These are phyloP conservation scores for Lepidopterella palustris DNA, from an alignment of 495 filamentous ascomycete genomes.

Conservation along the genomic window DNA sequence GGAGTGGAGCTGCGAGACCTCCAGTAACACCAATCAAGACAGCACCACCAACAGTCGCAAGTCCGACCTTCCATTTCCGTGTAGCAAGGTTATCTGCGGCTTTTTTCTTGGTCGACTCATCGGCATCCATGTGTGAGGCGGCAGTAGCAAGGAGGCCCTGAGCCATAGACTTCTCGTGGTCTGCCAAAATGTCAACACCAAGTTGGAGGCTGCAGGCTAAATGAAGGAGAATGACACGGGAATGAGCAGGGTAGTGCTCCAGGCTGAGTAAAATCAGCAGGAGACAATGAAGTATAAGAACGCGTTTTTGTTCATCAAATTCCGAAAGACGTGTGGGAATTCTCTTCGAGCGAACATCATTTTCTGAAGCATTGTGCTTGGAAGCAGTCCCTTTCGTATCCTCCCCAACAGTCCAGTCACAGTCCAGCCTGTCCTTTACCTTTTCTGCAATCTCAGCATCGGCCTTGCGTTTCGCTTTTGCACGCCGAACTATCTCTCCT, in stretches of 20 bases:
- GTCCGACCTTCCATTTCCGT: conserved; percentile 73
- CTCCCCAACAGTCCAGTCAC: neutral
- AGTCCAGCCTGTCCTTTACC: conserved; percentile 8
- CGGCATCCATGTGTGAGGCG: conserved; percentile 28
- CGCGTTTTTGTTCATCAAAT: conserved; percentile 39
- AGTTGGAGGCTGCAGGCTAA: conserved; percentile 62
- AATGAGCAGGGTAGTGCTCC: conserved; percentile 72
- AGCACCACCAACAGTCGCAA: conserved; percentile 72
- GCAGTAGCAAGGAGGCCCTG: conserved; percentile 28
- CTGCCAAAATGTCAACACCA: conserved; percentile 55
- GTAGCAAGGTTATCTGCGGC: conserved; percentile 57
- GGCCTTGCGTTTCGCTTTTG: conserved; percentile 20
- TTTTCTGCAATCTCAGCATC: conserved; percentile 10
- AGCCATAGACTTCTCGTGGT: conserved; percentile 59
- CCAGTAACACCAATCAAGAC: conserved; percentile 77
- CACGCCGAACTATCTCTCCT: conserved; percentile 23
- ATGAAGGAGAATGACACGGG: conserved; percentile 65
- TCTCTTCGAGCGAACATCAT: conserved; percentile 35
- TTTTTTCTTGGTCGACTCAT: conserved; percentile 33
- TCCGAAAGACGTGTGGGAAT: conserved; percentile 42
- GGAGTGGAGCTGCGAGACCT: conserved; percentile 71
- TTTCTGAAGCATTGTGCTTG: neutral
- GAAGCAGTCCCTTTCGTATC: conserved; percentile 28
- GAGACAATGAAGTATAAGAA: conserved; percentile 50
- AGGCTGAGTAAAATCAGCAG: conserved; percentile 70